Conservation (phyloP, 352 stramenopile species). For the Phytophthora pistaciae region DNA sequence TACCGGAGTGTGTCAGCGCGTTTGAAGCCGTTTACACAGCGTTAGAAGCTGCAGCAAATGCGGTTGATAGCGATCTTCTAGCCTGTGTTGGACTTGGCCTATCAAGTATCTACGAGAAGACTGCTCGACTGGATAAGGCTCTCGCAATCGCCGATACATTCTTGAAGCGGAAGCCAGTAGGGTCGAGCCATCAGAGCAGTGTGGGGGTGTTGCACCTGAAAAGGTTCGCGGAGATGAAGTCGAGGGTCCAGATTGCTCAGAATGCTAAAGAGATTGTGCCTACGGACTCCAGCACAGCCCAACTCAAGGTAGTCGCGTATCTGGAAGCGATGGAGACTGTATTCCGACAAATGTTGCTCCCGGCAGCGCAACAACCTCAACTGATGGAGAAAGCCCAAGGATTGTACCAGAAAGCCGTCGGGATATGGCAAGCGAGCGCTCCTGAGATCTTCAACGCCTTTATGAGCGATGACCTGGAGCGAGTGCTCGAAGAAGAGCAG, state of each 20-base stretch:
- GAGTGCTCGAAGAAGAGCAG: constrained; percentile 62
- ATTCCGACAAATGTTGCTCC: constrained; percentile 21
- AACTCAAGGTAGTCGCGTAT: constrained; percentile 61
- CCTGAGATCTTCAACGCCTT: constrained; percentile 45
- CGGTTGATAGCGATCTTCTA: constrained; percentile 56
- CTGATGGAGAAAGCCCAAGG: constrained; percentile 54
- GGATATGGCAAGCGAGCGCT: constrained; percentile 55
- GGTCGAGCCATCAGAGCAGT: neutral
- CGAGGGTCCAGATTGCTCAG: constrained; percentile 66
- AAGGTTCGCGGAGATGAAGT: constrained; percentile 74
- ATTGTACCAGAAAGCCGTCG: constrained; percentile 68
- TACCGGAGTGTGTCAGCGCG: constrained; percentile 67
- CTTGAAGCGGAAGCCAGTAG: constrained; percentile 57
- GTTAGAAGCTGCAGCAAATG: constrained; percentile 41
- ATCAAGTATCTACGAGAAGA: constrained; percentile 60
- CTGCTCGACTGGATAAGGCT: constrained; percentile 56
- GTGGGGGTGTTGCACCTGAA: constrained; percentile 55
- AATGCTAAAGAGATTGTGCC: constrained; percentile 72
- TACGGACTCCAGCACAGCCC: constrained; percentile 41
- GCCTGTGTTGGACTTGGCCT: constrained; percentile 61
- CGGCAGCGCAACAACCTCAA: constrained; percentile 33
- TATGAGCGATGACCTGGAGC: constrained; percentile 17
- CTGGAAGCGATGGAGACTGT: constrained; percentile 61
- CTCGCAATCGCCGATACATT: constrained; percentile 57
- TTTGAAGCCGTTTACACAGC: constrained; percentile 66